phyloP scores from a whole-genome alignment of 1,284 basidiomycete species.

The Moesziomyces aphidis region DNA sequence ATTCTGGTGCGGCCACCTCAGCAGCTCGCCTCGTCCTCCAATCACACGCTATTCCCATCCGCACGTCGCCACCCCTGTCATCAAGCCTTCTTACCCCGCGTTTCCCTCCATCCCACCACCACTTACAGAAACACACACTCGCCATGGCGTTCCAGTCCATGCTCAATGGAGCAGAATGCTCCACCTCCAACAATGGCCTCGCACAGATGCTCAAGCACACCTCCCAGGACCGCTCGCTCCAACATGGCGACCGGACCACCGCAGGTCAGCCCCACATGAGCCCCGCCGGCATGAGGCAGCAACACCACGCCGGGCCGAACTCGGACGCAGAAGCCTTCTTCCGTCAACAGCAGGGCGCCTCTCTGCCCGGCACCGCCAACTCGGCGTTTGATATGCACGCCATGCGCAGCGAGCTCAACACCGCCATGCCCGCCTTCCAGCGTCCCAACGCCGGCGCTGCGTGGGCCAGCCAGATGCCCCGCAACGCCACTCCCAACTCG shows the following conservation, averaged over 20 bases:
- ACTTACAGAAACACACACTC: not conserved
- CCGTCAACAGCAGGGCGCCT: slow-evolving; percentile 49
- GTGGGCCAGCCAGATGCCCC: slow-evolving; percentile 62
- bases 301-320: slow-evolving; percentile 36
- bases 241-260: slow-evolving; percentile 69
- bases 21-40: slow-evolving; percentile 7
- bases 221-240: slow-evolving; percentile 87
- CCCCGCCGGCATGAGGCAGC: slow-evolving; percentile 39
- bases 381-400: slow-evolving; percentile 58
- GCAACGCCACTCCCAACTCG: slow-evolving; percentile 20
- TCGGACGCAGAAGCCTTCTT: slow-evolving; percentile 62
- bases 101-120: slow-evolving; percentile 2
- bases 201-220: slow-evolving; percentile 91
- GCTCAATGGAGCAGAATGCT: slow-evolving; percentile 91
- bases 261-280: slow-evolving; percentile 38
- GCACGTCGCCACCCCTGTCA: not conserved
- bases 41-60: slow-evolving; percentile 10
- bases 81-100: not conserved
- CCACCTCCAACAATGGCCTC: slow-evolving; percentile 84
- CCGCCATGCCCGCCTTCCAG: slow-evolving; percentile 26
- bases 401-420: slow-evolving; percentile 51
- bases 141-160: slow-evolving; percentile 72
- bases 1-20: not conserved
- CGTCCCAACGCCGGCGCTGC: slow-evolving; percentile 23
- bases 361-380: slow-evolving; percentile 23